Percentiles rank a stretch among this genome's conserved stretches.
These are phyloP conservation scores for Dryas integrifolia DNA, from an alignment of 331 rosid species.

Conservation along the genomic window DNA sequence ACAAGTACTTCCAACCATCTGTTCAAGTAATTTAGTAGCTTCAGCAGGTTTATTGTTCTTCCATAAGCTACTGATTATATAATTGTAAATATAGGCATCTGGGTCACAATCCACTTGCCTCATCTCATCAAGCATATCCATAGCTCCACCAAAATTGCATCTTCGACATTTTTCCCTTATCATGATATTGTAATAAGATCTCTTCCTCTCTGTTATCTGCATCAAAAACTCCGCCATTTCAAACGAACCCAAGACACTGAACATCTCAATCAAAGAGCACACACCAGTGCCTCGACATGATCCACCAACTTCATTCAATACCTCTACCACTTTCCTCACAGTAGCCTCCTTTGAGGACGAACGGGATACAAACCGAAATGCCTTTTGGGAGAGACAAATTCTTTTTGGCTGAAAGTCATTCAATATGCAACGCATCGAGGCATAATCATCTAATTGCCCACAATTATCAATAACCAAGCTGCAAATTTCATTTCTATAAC, in stretches of 20 bases:
- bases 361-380: slow-evolving; percentile 57
- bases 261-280: slow-evolving; percentile 54
- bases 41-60: slow-evolving; percentile 41
- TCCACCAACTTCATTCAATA: slow-evolving; percentile 62
- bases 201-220: slow-evolving; percentile 35
- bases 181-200: slow-evolving; percentile 46
- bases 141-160: slow-evolving; percentile 46
- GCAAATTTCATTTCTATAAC: slow-evolving; percentile 41
- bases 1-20: slow-evolving; percentile 39
- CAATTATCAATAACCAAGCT: slow-evolving; percentile 56
- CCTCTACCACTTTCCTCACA: slow-evolving; percentile 33
- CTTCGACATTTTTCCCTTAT: slow-evolving; percentile 47
- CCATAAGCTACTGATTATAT: slow-evolving; percentile 51
- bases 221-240: slow-evolving; percentile 52
- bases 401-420: slow-evolving; percentile 27
- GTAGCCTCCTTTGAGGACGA: slow-evolving; percentile 31
- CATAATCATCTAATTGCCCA: slow-evolving; percentile 56
- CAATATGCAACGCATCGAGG: slow-evolving; percentile 49
- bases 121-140: slow-evolving; percentile 49
- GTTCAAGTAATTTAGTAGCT: slow-evolving; percentile 39
- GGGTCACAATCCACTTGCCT: slow-evolving; percentile 43
- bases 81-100: slow-evolving; percentile 36
- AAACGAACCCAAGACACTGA: slow-evolving; percentile 43
- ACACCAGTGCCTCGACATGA: slow-evolving; percentile 51
- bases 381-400: slow-evolving; percentile 33